These are phyloP conservation scores for Grigorovia transvaalensis DNA, from an alignment of 805 yeast genomes.

Conservation along the genomic window DNA sequence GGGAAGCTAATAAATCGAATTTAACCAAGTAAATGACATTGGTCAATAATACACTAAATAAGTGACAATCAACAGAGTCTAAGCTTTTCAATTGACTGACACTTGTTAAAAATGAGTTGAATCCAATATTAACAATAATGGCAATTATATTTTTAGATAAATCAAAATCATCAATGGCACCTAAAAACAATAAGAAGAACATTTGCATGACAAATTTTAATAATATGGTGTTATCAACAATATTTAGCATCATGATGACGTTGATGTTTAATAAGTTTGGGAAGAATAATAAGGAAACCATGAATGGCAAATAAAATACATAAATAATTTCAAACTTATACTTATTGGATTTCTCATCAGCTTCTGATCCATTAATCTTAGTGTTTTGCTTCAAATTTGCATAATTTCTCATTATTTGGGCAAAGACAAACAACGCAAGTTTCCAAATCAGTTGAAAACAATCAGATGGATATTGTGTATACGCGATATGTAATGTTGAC, in stretches of 20 bases:
- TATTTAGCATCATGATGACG: constrained; percentile 24
- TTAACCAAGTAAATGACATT: constrained; percentile 27
- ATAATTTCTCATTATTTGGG: constrained; percentile 2
- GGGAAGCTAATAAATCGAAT: constrained; percentile 3
- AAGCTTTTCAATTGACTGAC: constrained; percentile 31
- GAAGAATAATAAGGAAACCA: constrained; percentile 22
- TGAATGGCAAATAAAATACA: constrained; percentile 26
- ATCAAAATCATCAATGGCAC: constrained; percentile 8
- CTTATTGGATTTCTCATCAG: neutral
- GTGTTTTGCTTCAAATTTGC: neutral
- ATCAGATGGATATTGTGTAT: neutral
- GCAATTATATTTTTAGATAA: constrained; percentile 4
- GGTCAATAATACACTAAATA: constrained; percentile 30
- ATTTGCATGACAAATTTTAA: constrained; percentile 18
- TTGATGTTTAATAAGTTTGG: constrained; percentile 21
- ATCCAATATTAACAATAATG: constrained; percentile 19
- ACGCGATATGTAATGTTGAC: constrained; percentile 1
- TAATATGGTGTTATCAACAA: constrained; percentile 16
- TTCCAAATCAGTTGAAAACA: constrained; percentile 2
- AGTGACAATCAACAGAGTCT: constrained; percentile 30
- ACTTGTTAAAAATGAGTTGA: constrained; percentile 19
- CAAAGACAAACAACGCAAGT: constrained; percentile 1
- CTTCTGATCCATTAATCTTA: neutral
- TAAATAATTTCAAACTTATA: constrained; percentile 29
- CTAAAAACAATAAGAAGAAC: constrained; percentile 15